Base-by-base conservation (phyloP, 2,329 filamentous ascomycete species). In the Xylaria sp. region DNA sequence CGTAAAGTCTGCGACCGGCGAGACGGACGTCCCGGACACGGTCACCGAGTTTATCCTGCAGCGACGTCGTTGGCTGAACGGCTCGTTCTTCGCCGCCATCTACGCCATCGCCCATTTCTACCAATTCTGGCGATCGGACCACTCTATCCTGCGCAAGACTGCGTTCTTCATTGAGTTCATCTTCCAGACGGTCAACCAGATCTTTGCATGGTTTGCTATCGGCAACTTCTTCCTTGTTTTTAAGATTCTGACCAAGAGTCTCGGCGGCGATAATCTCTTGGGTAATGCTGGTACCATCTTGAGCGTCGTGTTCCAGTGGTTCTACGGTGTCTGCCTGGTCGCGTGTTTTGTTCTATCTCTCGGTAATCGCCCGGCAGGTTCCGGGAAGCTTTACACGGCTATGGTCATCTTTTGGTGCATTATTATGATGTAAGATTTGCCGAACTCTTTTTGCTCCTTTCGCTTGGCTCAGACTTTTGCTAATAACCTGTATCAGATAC, bases 221-320 rank as follows among this genome's bases (percentile, higher is more conserved):
- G 91, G 95, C 74, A 99, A 99, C 80, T 99, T 99, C 85, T 99
- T 98, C 85, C 81, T 99, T 74, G 94, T 99, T 70, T 99, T 99
- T 83, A 94, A 94, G 77, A 98, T 99, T 75, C 82, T 99, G 67
- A 98, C 94, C 1, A 90, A 88, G 11, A 97, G 94, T 72, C 82
- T 99, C 68, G 90, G 92, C 47, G 83, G 86, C 25, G 71, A 79
- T 0, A 77, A 84, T 33, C 84, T 97, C 25, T 84, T 97, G 1
- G 92, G 93, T 51, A 88, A 85, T 4, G 87, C 87, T 9, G 95
- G 95, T 57, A 87, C 87, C 40, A 88, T 97, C 61, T 83, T 99
- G 1, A 91, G 93, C 57, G 89, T 98, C 28, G 84, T 97, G 11
- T 98, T 99, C 73, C 92, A 96, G 78, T 99, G 94, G 93, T 83